Evolutionary conservation across 2,329 filamentous ascomycete genomes (phyloP), one percentile per base, ranked within the genome.

Genomic region (Neopestalotiopsis sp.): DNA sequence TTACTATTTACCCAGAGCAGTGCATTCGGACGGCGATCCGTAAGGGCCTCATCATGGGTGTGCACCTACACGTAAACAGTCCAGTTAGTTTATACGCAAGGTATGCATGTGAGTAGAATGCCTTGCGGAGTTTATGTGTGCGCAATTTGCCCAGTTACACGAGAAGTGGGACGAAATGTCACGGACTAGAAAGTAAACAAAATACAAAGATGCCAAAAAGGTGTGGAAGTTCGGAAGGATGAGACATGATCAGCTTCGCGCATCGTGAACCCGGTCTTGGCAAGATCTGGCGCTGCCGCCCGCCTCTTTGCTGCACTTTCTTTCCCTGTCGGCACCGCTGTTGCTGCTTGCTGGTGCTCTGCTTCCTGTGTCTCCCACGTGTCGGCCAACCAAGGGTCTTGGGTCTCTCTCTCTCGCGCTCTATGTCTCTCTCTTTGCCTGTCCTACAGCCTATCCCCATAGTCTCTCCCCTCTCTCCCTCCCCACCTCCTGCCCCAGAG

Each of bases 61-160:
- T 49, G 40, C 20, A 45, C 38, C 13, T n/a, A n/a, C 7, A 52
- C 45, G 45, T 52, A 52, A 52, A 52, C 45, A 7, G 59, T 62
- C 59, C 32, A 38, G 59, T 62, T 42, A 20, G 9, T 52, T 14
- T n/a, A 20, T 52, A 14, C 32, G 30, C 34, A 32, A 40, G n/a
- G 28, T 14, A 20, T 17, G 59, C 57, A 32, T 60, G 34, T 10
- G 42, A 49, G 42, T 49, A 24, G 17, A n/a, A 17, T 20, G 17
- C 17, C n/a, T 10, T 7, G 20, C n/a, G 45, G 17, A 52, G 45
- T 14, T 17, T 52, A 49, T 13, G 14, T 49, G 42, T 49, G 45
- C 45, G 40, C 61, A 64, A 49, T 64, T 64, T 64, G 40, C 61
- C 61, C 38, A 52, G 61, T 64, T 38, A 64, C 61, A 20, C 61